Base-by-base conservation (phyloP, 164 flowering plant species). In the Aristolochia fimbriata region DNA sequence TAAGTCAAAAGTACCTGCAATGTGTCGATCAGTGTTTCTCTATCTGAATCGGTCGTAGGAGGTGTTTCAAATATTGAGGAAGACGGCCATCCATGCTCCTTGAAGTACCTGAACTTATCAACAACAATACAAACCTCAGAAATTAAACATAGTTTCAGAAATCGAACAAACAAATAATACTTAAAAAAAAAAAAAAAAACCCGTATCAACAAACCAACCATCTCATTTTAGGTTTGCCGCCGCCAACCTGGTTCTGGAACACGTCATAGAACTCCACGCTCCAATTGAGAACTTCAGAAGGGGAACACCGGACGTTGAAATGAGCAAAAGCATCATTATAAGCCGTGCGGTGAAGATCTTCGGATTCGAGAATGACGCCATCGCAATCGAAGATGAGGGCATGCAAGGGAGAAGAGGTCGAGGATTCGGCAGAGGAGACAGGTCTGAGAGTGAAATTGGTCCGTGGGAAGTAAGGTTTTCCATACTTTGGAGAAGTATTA, bases 211-310 rank as follows among this genome's bases (percentile, higher is more conserved):
- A 41, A 51, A 51, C 55, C 11, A 23, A 88, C 97, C 97, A 90
- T 76, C 99, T 76, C 97, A 93, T 90, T 67, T 93, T 93, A 47
- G 99, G 99, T 65, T 90, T 93, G 22, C 99, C 99, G 2, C 99
- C 97, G 21, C 97, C 97, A 47, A 93, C 76, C 4, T 31, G 83
- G 62, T 93, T 93, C 85, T 93, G 99, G 57, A 93, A 79, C 65
- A 47, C 82, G n/a, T 93, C 99, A 62, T 93, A 90, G 72, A 90
- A 93, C 9, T 85, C 87, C 25, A 64, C 20, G 59, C 46, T 73
- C 99, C 99, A 93, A 43, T 81, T 64, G 63, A 93, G 87, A 17
- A 83, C 77, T 63, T 69, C 57, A 15, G 86, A 71, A 55, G 73
- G 41, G 14, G 81, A 70, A 57, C 92, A 86, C 0, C 80, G 80